Conservation (phyloP, 2,329 filamentous ascomycete genomes). For the Talaromyces marneffei region DNA sequence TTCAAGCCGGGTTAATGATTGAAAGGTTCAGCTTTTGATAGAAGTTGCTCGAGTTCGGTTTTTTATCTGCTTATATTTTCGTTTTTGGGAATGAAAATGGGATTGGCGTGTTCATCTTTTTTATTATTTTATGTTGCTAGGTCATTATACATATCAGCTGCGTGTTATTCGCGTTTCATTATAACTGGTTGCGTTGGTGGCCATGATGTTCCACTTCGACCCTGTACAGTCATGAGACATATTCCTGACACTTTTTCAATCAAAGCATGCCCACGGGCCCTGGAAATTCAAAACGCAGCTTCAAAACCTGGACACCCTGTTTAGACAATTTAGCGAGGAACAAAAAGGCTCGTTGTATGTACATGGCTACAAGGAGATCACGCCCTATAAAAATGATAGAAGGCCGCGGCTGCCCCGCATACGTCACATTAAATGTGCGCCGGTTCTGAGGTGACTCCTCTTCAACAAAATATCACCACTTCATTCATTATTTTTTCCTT, state of each 20-base stretch:
- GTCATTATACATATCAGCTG: constrained; percentile 3
- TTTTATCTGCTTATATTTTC: constrained; percentile 14
- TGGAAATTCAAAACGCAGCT: background rate
- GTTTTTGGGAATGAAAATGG: constrained; percentile 12
- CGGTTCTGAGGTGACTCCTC: background rate
- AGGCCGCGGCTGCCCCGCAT: constrained; percentile 16
- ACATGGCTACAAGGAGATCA: background rate
- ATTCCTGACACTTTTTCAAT: background rate
- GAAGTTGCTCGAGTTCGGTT: constrained; percentile 8
- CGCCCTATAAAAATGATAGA: background rate
- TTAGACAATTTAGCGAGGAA: background rate
- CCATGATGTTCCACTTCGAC: background rate
- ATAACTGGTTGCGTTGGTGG: background rate
- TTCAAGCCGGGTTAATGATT: constrained; percentile 15
- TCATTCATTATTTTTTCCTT: background rate
- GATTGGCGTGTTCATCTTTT: constrained; percentile 11
- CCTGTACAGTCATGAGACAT: background rate
- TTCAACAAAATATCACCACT: background rate
- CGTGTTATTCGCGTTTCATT: background rate
- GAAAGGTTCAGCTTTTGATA: constrained; percentile 14
- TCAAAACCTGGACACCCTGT: too few species aligned
- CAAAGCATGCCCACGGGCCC: background rate
- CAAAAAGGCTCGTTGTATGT: background rate
- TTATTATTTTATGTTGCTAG: background rate
- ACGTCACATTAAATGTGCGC: constrained; percentile 19